Conservation (phyloP, 441 rosid genomes). For the Arabidopsis lyrata region DNA sequence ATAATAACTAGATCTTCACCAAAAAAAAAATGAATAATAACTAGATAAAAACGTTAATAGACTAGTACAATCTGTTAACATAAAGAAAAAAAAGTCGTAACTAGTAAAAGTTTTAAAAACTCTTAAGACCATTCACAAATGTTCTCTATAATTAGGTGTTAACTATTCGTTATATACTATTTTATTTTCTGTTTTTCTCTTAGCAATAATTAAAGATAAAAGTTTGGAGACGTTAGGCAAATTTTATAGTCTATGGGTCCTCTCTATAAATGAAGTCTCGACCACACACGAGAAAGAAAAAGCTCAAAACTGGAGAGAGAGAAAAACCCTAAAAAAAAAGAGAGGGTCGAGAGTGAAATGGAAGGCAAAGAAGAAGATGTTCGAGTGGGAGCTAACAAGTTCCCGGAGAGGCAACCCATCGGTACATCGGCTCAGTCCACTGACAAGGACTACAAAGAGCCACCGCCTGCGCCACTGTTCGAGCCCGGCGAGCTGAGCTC, state of each 20-base stretch:
- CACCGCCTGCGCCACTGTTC: slow-evolving; percentile 82
- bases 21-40: neutral
- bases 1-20: neutral
- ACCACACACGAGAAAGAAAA: slow-evolving; percentile 10
- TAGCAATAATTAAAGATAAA: neutral
- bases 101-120: no score
- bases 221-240: slow-evolving; percentile 26
- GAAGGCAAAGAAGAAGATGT: slow-evolving; percentile 49
- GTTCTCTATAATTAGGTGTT: neutral
- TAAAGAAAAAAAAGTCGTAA: no score
- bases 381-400: slow-evolving; percentile 49
- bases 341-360: slow-evolving; percentile 19
- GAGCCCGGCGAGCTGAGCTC: slow-evolving; percentile 69
- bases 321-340: neutral
- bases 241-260: neutral
- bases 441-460: slow-evolving; percentile 78
- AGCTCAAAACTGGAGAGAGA: slow-evolving; percentile 17
- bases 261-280: slow-evolving; percentile 21
- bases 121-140: no score
- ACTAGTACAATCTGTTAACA: neutral
- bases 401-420: slow-evolving; percentile 49
- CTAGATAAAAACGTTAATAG: slow-evolving; percentile 2
- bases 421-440: slow-evolving; percentile 46
- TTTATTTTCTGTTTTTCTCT: neutral
- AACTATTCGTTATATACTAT: slow-evolving; percentile 2